A percentile compares a stretch with the other conserved stretches of the same genome.
Evolutionary conservation across 257 asterid genomes (phyloP).

Genomic region (Paraleonurus japonicus): DNA sequence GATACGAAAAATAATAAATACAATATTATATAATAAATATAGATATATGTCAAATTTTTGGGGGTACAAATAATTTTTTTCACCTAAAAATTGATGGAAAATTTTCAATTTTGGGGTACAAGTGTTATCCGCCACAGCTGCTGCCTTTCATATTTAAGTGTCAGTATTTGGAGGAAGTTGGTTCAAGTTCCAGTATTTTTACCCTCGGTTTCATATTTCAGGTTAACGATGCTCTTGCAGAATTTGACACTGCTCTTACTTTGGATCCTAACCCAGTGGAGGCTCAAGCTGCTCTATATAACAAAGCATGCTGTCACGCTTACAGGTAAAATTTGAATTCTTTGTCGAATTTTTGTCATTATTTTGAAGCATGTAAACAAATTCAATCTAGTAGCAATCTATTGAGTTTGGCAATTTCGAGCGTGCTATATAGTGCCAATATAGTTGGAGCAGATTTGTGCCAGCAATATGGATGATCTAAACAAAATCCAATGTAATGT

Average conservation of each 20-base stretch:
- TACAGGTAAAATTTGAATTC: slow-evolving; percentile 53
- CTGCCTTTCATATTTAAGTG: background rate
- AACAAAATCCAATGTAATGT: background rate
- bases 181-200: background rate
- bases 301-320: slow-evolving; percentile 98
- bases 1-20: no score
- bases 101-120: no score
- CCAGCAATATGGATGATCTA: background rate
- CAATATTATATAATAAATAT: no score
- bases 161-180: slow-evolving; percentile 5
- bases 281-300: slow-evolving; percentile 93
- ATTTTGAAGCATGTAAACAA: background rate
- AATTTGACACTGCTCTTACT: slow-evolving; percentile 88
- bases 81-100: no score
- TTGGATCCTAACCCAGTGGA: slow-evolving; percentile 72
- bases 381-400: background rate
- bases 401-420: background rate
- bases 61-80: no score
- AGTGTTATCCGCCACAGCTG: no score
- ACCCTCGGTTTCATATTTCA: slow-evolving; percentile 27
- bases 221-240: slow-evolving; percentile 90
- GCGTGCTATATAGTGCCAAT: slow-evolving; percentile 3
- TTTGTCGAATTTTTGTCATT: background rate
- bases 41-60: no score
- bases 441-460: background rate